A percentile compares a stretch with the other conserved stretches of the same genome.
Conservation (phyloP, 2,329 filamentous ascomycete species). For the Aureobasidium sp. region DNA sequence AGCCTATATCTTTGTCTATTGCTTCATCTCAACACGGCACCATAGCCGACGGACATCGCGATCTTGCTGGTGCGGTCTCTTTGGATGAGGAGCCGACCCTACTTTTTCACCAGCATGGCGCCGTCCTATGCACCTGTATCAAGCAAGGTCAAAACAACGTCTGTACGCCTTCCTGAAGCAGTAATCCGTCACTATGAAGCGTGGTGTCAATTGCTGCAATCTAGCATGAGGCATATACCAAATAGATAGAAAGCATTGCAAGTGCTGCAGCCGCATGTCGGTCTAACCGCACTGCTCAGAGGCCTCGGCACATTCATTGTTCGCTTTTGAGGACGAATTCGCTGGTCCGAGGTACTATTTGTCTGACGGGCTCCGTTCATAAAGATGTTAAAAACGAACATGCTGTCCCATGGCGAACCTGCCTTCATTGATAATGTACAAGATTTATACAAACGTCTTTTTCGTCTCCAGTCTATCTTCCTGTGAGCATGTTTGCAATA, state of each 20-base stretch:
- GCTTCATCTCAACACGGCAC: background rate
- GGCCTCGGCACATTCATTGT: background rate
- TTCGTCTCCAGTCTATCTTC: constrained; percentile 47
- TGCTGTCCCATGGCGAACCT: background rate
- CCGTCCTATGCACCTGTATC: background rate
- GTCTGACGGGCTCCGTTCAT: background rate
- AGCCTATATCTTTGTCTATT: background rate
- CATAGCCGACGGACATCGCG: background rate
- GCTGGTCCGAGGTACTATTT: background rate
- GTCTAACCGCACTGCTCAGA: background rate
- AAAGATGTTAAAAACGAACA: background rate
- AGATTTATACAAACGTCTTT: background rate
- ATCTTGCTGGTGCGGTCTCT: background rate
- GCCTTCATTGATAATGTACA: constrained; percentile 13
- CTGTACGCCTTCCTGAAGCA: background rate
- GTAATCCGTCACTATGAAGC: background rate
- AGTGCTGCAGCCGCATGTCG: background rate
- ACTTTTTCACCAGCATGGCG: background rate
- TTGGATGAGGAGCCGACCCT: background rate
- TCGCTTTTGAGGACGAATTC: background rate
- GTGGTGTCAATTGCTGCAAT: background rate
- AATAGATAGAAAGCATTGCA: background rate
- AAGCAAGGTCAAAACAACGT: background rate
- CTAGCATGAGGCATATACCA: background rate
- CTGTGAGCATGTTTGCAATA: constrained; percentile 76